Base-by-base conservation (phyloP, 1,284 basidiomycete species). In the Marasmius oreades region DNA sequence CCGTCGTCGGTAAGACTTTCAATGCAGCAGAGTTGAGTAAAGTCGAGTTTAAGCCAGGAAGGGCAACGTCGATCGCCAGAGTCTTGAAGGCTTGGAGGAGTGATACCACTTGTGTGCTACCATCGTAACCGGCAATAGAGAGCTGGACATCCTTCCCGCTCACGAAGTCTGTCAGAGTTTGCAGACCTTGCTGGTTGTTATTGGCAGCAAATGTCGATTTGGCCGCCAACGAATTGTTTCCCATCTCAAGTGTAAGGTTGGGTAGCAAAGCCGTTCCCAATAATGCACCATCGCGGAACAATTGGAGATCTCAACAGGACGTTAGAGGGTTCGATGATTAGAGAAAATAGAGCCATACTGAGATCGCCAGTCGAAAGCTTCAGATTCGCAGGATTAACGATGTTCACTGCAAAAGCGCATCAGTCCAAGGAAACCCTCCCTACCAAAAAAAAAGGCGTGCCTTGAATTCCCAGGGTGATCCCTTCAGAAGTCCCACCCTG, bases 371-470 rank as follows among this genome's bases (percentile, higher is more conserved):
- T 77, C 7, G 71, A 69, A 23, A 92, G 70, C 58, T 85, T 79
- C 60, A 92, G 73, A 66, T 82, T 88, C 20, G 86, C 89, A 2
- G 88, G 90, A 66, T 92, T 92, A 65, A 74, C 67, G n/a, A 92
- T 86, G 3, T 77, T 71, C 18, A 87, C 83, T 83, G 57, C 28
- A 51, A 14, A 22, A 20, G 55, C 28, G 18, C 16, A 39, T 61
- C 44, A 60, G 43, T 52, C 11, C 10, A 22, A 10, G 48, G 22
- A 1, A 16, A n/a, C n/a, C n/a, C n/a, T n/a, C n/a, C n/a, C n/a
- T 43, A 34, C 20, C 31, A 56, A 11, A 24, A 20, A 48, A 8
- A 16, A 12, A 18, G 36, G 63, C 67, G 57, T 51, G 80, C 80
- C 82, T 58, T 77, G 72, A 56, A 92, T 89, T 14, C 68, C 75